phyloP scores from a whole-genome alignment of 2,329 filamentous ascomycete species.

The Penicillium decumbens region DNA sequence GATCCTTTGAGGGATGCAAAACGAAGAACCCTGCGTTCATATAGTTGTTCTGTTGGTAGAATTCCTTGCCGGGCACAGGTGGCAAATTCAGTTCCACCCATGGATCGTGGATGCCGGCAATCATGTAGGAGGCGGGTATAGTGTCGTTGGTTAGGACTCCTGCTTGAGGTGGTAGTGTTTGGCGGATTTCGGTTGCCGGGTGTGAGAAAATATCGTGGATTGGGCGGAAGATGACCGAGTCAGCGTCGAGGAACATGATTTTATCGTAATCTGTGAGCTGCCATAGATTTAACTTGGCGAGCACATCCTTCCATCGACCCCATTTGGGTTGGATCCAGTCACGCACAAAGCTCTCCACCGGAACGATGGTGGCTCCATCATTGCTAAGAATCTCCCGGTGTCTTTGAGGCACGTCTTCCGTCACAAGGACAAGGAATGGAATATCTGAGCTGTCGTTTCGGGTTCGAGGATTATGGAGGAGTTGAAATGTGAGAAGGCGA shows the following conservation, averaged over 20 bases:
- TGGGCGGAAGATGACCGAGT: constrained; percentile 4
- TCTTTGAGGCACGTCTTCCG: not conserved
- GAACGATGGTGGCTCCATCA: constrained; percentile 1
- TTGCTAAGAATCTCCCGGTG: constrained; percentile 1
- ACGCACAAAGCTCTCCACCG: constrained; percentile 1
- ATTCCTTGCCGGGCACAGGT: not conserved
- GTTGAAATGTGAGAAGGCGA: constrained; percentile 6
- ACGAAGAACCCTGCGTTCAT: constrained; percentile 13
- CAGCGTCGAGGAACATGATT: constrained; percentile 4
- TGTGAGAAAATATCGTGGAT: constrained; percentile 3
- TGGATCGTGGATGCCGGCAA: constrained; percentile 1
- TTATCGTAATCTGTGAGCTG: constrained; percentile 5
- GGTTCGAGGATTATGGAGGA: constrained; percentile 6
- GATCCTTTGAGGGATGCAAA: not conserved
- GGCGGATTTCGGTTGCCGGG: no score
- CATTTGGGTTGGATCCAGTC: constrained; percentile 1
- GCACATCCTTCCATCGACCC: constrained; percentile 1
- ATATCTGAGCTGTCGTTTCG: not conserved
- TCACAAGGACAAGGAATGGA: constrained; percentile 5
- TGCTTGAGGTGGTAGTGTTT: not conserved
- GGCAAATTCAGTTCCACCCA: constrained; percentile 1
- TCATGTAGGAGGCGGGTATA: not conserved
- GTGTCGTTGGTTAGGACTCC: no score
- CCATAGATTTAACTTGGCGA: constrained; percentile 7
- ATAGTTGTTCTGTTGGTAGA: constrained; percentile 1